phyloP scores from a whole-genome alignment of 768 basidiomycete species.

The Fomitopsis serialis region DNA sequence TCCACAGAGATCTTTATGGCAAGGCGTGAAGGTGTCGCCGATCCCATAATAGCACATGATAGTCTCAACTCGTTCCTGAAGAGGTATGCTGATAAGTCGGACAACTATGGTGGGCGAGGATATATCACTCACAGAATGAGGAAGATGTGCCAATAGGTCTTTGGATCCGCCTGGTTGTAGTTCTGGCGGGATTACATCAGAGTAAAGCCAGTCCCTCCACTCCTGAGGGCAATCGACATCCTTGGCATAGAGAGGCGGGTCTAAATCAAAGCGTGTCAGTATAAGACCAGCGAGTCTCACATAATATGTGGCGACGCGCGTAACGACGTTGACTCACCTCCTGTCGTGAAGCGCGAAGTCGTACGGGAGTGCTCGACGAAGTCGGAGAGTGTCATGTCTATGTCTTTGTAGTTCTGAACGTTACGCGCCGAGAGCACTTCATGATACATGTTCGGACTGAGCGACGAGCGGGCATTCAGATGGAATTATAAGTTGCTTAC shows the following conservation, averaged over 20 bases:
- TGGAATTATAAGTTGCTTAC: conserved; percentile 16
- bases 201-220: conserved; percentile 61
- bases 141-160: conserved; percentile 56
- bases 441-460: neutral
- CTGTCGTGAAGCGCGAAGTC: neutral
- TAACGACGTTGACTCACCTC: neutral
- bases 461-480: neutral
- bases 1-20: conserved; percentile 80
- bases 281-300: too few species aligned
- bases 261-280: too few species aligned
- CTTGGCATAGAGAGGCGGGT: conserved; percentile 68
- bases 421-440: conserved; percentile 61
- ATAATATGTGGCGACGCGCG: too few species aligned
- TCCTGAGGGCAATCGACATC: conserved; percentile 62
- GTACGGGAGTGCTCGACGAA: conserved; percentile 41
- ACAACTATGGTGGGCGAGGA: neutral
- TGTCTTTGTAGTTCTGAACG: conserved; percentile 53
- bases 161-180: conserved; percentile 48
- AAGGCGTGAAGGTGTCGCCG: conserved; percentile 80
- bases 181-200: conserved; percentile 42
- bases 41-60: conserved; percentile 84
- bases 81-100: neutral
- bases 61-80: conserved; percentile 61
- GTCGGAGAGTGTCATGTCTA: conserved; percentile 41
- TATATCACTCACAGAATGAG: conserved; percentile 38